Conservation (phyloP, 2,329 filamentous ascomycete genomes). For the Penicillium sclerotiorum region DNA sequence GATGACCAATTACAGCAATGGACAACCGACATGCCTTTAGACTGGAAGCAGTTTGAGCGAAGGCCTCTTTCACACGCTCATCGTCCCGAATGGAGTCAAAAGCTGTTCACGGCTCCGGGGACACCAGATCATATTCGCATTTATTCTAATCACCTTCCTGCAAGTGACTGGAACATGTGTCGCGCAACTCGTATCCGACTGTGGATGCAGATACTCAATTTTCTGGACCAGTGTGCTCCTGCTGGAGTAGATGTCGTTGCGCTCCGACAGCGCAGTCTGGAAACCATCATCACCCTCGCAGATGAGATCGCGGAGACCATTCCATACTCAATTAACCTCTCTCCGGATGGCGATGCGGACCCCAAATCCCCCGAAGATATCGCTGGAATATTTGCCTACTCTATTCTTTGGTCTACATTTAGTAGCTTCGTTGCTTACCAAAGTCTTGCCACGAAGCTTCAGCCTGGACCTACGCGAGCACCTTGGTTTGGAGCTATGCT, state of each 20-base stretch:
- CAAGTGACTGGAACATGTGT: slow-evolving; percentile 15
- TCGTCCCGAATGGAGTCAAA: slow-evolving; percentile 5
- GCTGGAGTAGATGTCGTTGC: neutral
- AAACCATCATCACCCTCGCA: neutral
- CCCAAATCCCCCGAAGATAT: neutral
- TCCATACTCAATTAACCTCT: slow-evolving; percentile 6
- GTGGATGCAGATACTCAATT: slow-evolving; percentile 6
- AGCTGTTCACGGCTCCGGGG: slow-evolving; percentile 6
- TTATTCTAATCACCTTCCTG: slow-evolving; percentile 3
- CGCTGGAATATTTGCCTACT: slow-evolving; percentile 10
- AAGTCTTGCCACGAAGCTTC: neutral
- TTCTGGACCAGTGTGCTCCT: neutral
- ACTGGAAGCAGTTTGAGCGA: neutral
- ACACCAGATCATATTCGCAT: slow-evolving; percentile 5
- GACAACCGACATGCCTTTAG: neutral
- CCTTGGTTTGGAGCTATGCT: slow-evolving; percentile 11
- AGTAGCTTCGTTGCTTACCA: slow-evolving; percentile 5
- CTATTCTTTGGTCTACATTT: slow-evolving; percentile 8
- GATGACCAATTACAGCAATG: slow-evolving; percentile 5
- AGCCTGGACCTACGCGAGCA: neutral
- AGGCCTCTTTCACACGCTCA: neutral
- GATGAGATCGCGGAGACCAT: slow-evolving; percentile 11
- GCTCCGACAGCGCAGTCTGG: neutral
- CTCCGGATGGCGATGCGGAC: slow-evolving; percentile 4
- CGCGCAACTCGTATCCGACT: slow-evolving; percentile 12